Evolutionary conservation across 768 basidiomycete genomes (phyloP).

Genomic region (Trichaptum fuscoviolaceum): DNA sequence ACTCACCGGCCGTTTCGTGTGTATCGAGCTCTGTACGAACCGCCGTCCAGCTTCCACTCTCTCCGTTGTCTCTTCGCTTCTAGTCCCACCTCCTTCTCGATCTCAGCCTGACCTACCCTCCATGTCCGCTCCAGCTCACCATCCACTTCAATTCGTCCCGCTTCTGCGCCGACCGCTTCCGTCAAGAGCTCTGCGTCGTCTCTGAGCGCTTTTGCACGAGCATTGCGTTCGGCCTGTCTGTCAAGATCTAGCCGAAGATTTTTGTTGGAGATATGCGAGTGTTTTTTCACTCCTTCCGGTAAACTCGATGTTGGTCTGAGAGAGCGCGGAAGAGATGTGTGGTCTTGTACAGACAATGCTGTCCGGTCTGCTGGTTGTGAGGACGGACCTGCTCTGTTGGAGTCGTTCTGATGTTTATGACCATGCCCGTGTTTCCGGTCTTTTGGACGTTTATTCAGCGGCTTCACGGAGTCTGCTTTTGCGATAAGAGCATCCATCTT

Average conservation of each 20-base stretch:
- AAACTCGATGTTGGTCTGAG: conserved; percentile 47
- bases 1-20: conserved; percentile 85
- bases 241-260: conserved; percentile 69
- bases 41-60: conserved; percentile 80
- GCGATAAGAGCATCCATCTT: conserved; percentile 71
- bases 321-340: conserved; percentile 65
- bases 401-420: background rate
- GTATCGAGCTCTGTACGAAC: conserved; percentile 80
- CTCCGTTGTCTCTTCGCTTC: conserved; percentile 74
- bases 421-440: background rate
- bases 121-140: conserved; percentile 84
- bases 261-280: conserved; percentile 64
- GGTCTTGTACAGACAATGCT: conserved; percentile 47
- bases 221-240: conserved; percentile 55
- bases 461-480: conserved; percentile 54
- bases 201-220: conserved; percentile 53
- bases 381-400: conserved; percentile 7
- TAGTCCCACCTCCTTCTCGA: conserved; percentile 55
- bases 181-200: conserved; percentile 68
- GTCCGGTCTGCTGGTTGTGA: conserved; percentile 40
- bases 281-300: conserved; percentile 41
- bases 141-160: conserved; percentile 71
- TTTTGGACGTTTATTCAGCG: conserved; percentile 32
- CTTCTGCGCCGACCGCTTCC: conserved; percentile 46
- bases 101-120: conserved; percentile 79